Percentiles rank a stretch among this genome's conserved stretches.
Evolutionary conservation across 2,329 filamentous ascomycete species (phyloP).

Genomic region (Fusarium sublunatum): DNA sequence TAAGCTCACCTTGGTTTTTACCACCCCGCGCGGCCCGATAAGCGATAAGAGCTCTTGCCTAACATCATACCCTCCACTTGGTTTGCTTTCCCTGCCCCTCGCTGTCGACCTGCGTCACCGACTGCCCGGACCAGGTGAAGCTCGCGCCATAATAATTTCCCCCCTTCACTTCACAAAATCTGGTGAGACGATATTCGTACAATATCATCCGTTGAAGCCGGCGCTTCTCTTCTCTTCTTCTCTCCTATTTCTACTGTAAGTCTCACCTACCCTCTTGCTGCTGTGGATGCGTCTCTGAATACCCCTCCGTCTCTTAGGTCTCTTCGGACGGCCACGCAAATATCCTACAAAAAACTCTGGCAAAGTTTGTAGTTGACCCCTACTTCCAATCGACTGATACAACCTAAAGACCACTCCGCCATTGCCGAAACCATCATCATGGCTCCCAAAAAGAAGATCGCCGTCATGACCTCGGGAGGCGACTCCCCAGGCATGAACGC

Average conservation of each 20-base stretch:
- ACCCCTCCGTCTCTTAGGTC: slow-evolving; percentile 39
- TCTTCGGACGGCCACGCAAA: slow-evolving; percentile 44
- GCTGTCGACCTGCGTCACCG: slow-evolving; percentile 41
- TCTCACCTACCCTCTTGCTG: slow-evolving; percentile 14
- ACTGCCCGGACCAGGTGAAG: slow-evolving; percentile 40
- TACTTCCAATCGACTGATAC: slow-evolving; percentile 22
- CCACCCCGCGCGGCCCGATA: slow-evolving; percentile 45
- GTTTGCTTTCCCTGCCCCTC: slow-evolving; percentile 31
- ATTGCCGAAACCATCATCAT: slow-evolving; percentile 51
- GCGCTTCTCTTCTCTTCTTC: slow-evolving; percentile 23
- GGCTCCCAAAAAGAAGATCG: slow-evolving; percentile 75
- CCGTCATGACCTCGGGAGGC: slow-evolving; percentile 93
- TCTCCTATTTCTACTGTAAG: slow-evolving; percentile 33
- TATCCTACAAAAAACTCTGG: slow-evolving; percentile 46
- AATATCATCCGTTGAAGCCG: slow-evolving; percentile 35
- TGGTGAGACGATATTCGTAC: slow-evolving; percentile 44
- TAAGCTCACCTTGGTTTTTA: slow-evolving; percentile 30
- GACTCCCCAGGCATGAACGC: slow-evolving; percentile 97
- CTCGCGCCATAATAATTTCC: slow-evolving; percentile 47
- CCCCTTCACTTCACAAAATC: slow-evolving; percentile 28
- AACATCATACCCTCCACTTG: slow-evolving; percentile 32
- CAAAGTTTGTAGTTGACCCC: slow-evolving; percentile 35
- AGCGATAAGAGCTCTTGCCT: slow-evolving; percentile 46
- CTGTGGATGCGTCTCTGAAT: slow-evolving; percentile 40
- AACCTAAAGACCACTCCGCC: slow-evolving; percentile 21